These are phyloP conservation scores for Schizopora paradoxa DNA, from an alignment of 1,284 basidiomycete species.

Conservation along the genomic window DNA sequence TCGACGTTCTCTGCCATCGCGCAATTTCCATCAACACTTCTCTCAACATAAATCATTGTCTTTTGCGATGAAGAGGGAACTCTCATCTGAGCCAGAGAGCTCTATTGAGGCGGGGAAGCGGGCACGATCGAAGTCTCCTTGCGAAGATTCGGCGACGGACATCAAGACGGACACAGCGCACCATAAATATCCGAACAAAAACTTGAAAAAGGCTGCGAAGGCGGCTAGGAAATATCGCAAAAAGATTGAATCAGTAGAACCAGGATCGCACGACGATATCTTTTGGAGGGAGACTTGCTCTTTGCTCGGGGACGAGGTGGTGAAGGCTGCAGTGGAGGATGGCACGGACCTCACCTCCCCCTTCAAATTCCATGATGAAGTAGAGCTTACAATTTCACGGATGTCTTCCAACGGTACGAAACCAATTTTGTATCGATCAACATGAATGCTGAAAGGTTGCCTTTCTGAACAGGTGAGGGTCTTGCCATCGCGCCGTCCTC, in stretches of 20 bases:
- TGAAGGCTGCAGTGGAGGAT: conserved; percentile 44
- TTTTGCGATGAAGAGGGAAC: no score
- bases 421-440: conserved; percentile 16
- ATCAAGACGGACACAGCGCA: no score
- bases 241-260: conserved; percentile 43
- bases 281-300: conserved; percentile 65
- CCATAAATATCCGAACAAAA: no score
- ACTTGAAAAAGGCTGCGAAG: conserved; percentile 12
- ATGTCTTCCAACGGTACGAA: conserved; percentile 62
- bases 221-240: conserved; percentile 19
- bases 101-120: no score
- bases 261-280: conserved; percentile 71
- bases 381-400: conserved; percentile 61
- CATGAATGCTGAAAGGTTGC: conserved; percentile 4
- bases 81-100: no score
- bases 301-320: conserved; percentile 59
- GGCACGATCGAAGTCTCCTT: no score
- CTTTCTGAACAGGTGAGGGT: conserved; percentile 54
- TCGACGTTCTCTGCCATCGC: no score
- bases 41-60: no score
- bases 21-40: no score
- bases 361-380: conserved; percentile 51
- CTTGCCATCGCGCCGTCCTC: conserved; percentile 50
- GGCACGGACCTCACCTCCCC: conserved; percentile 55
- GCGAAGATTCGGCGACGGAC: no score